A percentile compares a stretch with the other conserved stretches of the same genome.
These are phyloP conservation scores for Cytospora mali DNA, from an alignment of 2,329 filamentous ascomycete genomes.

Conservation along the genomic window DNA sequence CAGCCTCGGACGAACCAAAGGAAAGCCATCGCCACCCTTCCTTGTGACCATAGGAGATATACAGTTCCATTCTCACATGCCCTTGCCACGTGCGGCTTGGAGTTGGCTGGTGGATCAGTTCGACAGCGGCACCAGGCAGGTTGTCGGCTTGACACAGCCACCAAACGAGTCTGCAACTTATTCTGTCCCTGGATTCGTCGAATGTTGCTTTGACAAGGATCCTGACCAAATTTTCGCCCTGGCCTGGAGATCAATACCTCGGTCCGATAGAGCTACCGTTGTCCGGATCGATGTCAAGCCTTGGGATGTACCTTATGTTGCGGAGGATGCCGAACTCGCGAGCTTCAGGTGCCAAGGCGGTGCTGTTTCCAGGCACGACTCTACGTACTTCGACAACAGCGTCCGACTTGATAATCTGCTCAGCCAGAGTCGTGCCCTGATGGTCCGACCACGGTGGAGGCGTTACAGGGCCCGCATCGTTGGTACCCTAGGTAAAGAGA, in stretches of 20 bases:
- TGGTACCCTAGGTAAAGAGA: neutral
- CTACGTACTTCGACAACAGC: neutral
- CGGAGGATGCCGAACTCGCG: neutral
- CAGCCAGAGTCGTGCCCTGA: neutral
- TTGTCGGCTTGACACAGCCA: neutral
- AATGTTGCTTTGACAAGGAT: no score
- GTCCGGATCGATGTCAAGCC: constrained; percentile 1
- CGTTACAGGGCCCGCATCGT: neutral
- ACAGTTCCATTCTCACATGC: constrained; percentile 13
- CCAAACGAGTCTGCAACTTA: neutral
- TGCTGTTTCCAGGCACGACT: neutral
- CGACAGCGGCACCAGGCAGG: neutral
- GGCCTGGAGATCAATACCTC: neutral
- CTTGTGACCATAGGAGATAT: neutral
- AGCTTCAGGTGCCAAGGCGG: neutral
- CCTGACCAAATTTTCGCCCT: neutral
- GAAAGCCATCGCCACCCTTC: neutral
- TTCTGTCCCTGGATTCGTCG: neutral
- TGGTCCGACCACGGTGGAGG: neutral
- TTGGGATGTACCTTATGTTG: neutral
- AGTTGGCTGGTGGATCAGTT: constrained; percentile 1
- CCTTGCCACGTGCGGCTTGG: constrained; percentile 16
- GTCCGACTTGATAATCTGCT: neutral
- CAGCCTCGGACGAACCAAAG: neutral
- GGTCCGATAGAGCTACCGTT: neutral